Evolutionary conservation across 2,329 filamentous ascomycete genomes (phyloP).

Genomic region (Cordyceps fumosorosea): DNA sequence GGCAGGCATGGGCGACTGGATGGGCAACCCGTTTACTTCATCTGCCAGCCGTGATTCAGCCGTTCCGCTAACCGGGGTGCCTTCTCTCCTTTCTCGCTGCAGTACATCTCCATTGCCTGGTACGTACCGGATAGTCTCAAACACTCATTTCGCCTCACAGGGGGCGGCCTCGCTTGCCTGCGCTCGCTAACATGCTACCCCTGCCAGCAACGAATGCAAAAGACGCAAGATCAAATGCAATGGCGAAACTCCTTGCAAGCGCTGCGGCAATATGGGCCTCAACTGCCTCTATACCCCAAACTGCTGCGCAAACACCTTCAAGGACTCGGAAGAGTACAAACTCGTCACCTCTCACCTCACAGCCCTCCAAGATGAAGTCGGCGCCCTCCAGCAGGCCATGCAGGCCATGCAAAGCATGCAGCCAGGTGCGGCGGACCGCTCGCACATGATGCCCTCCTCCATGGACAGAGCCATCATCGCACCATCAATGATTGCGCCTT

Average conservation of each 20-base stretch:
- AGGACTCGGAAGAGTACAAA: conserved; percentile 87
- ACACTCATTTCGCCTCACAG: conserved; percentile 1
- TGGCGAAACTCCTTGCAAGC: conserved; percentile 59
- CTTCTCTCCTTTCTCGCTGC: not conserved
- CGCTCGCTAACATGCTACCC: not conserved
- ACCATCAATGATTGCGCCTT: conserved; percentile 22
- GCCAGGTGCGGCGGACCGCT: conserved; percentile 32
- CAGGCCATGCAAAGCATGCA: conserved; percentile 49
- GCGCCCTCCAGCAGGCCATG: conserved; percentile 66
- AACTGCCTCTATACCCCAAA: conserved; percentile 60
- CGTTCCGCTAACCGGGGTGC: conserved; percentile 1
- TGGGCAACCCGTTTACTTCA: not conserved
- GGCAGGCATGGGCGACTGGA: not conserved
- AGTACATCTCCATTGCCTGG: conserved; percentile 59
- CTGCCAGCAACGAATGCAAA: conserved; percentile 62
- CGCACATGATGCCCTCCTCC: conserved; percentile 35
- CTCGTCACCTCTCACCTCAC: conserved; percentile 69
- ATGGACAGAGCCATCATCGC: conserved; percentile 37
- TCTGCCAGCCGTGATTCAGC: not conserved
- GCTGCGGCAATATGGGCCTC: conserved; percentile 62
- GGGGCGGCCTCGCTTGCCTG: not conserved
- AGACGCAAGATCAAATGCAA: conserved; percentile 72
- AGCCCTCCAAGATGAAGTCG: conserved; percentile 77
- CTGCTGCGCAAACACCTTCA: conserved; percentile 71
- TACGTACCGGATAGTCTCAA: conserved; percentile 27